Evolutionary conservation across 1,284 basidiomycete species (phyloP).

Genomic region (Anthracocystis walkeri): DNA sequence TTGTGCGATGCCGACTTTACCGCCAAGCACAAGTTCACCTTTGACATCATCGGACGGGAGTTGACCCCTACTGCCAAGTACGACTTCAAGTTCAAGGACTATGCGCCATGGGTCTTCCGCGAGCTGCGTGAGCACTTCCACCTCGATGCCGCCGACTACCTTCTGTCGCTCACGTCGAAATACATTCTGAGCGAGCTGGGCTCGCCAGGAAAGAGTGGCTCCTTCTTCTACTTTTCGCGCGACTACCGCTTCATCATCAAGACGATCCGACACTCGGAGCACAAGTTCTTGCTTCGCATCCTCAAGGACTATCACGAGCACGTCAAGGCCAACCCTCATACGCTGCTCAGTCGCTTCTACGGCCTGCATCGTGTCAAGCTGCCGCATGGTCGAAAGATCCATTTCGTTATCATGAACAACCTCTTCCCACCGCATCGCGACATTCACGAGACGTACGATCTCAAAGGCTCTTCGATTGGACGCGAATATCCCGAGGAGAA

Average conservation of each 20-base stretch:
- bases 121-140: conserved; percentile 93
- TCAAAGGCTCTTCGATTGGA: conserved; percentile 93
- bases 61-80: conserved; percentile 94
- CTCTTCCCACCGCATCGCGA: conserved; percentile 97
- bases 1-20: conserved; percentile 88
- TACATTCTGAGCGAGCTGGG: conserved; percentile 98
- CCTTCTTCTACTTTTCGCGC: conserved; percentile 98
- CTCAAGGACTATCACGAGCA: conserved; percentile 88
- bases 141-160: conserved; percentile 95
- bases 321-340: conserved; percentile 90
- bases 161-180: conserved; percentile 93
- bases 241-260: conserved; percentile 99
- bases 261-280: conserved; percentile 93
- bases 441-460: conserved; percentile 96
- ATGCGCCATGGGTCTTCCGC: conserved; percentile 97
- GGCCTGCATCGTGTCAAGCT: conserved; percentile 97
- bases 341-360: conserved; percentile 91
- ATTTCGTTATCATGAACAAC: conserved; percentile 99
- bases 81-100: conserved; percentile 99
- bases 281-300: conserved; percentile 89
- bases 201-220: conserved; percentile 97
- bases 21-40: conserved; percentile 93
- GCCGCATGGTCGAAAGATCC: conserved; percentile 91
- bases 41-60: conserved; percentile 97
- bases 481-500: conserved; percentile 89